These are phyloP conservation scores for Pichia rugopelliculosa DNA, from an alignment of 805 yeast genomes.

Conservation along the genomic window DNA sequence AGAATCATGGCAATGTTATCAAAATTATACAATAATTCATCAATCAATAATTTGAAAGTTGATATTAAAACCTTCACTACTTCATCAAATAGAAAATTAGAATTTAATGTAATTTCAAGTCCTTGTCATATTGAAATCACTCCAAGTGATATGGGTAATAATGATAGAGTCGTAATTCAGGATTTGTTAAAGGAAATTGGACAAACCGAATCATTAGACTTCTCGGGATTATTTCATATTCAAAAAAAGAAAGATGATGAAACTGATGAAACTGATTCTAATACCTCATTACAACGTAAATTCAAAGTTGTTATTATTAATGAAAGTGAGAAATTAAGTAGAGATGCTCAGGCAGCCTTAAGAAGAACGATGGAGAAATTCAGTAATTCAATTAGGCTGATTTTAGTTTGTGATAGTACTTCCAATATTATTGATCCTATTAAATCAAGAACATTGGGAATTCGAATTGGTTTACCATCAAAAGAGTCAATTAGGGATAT, in stretches of 20 bases:
- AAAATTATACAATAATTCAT: slow-evolving; percentile 72
- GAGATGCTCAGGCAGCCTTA: slow-evolving; percentile 94
- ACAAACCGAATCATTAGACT: slow-evolving; percentile 91
- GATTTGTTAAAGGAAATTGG: slow-evolving; percentile 91
- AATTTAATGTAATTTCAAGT: slow-evolving; percentile 87
- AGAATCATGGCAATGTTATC: slow-evolving; percentile 73
- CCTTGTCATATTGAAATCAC: slow-evolving; percentile 90
- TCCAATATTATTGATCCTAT: slow-evolving; percentile 92
- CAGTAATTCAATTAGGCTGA: slow-evolving; percentile 76
- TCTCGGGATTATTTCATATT: slow-evolving; percentile 35
- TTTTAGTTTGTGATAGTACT: slow-evolving; percentile 81
- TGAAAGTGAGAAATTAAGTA: slow-evolving; percentile 81
- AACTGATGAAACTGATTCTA: neutral
- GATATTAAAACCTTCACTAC: slow-evolving; percentile 83
- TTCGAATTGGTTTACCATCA: slow-evolving; percentile 83
- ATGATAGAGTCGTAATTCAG: slow-evolving; percentile 91
- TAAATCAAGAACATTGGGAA: slow-evolving; percentile 80
- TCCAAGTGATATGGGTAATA: slow-evolving; percentile 94
- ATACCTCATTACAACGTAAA: slow-evolving; percentile 32
- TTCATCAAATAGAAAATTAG: slow-evolving; percentile 66
- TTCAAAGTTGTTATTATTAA: slow-evolving; percentile 81
- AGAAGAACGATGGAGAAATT: slow-evolving; percentile 96
- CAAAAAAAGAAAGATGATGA: slow-evolving; percentile 6
- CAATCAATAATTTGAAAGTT: slow-evolving; percentile 73
- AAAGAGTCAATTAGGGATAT: slow-evolving; percentile 49